A percentile compares a stretch with the other conserved stretches of the same genome.
These are phyloP conservation scores for Xylaria intraflava DNA, from an alignment of 495 filamentous ascomycete genomes.

Conservation along the genomic window DNA sequence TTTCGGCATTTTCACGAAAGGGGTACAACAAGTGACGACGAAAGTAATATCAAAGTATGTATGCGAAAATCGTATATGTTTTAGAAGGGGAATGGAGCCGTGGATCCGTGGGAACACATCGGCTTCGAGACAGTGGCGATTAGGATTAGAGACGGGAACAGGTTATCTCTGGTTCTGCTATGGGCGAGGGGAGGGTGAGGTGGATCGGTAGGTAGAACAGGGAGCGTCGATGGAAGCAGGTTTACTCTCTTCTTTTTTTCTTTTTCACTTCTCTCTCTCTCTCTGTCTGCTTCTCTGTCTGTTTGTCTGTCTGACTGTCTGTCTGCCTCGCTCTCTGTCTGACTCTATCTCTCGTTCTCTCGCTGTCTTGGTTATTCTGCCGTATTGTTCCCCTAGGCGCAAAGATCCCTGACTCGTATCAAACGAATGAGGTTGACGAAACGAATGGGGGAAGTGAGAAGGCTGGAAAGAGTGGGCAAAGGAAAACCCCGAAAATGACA, in stretches of 20 bases:
- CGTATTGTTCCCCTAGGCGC: background rate
- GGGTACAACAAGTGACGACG: background rate
- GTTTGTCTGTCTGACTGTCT: background rate
- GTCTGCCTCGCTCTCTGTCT: background rate
- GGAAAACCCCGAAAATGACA: conserved; percentile 14
- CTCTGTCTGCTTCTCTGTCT: background rate
- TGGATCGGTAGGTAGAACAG: conserved; percentile 1
- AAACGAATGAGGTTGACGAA: conserved; percentile 37
- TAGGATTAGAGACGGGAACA: conserved; percentile 10
- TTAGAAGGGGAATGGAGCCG: background rate
- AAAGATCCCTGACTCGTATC: conserved; percentile 33
- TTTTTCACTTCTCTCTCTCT: background rate
- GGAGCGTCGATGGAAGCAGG: background rate
- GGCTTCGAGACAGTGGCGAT: conserved; percentile 6
- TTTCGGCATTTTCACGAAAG: conserved; percentile 26
- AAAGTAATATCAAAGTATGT: background rate
- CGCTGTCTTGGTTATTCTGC: too few relatives aligned
- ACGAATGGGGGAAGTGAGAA: conserved; percentile 24
- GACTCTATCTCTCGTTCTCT: background rate
- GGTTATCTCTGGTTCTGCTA: conserved; percentile 2
- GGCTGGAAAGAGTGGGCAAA: too few relatives aligned
- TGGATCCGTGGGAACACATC: background rate
- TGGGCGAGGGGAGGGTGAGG: conserved; percentile 1
- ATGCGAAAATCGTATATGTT: background rate
- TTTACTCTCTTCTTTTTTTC: background rate